A percentile compares a stretch with the other conserved stretches of the same genome.
These are phyloP conservation scores for Dispira parvispora DNA, from an alignment of 192 early-diverging fungal species.

Conservation along the genomic window DNA sequence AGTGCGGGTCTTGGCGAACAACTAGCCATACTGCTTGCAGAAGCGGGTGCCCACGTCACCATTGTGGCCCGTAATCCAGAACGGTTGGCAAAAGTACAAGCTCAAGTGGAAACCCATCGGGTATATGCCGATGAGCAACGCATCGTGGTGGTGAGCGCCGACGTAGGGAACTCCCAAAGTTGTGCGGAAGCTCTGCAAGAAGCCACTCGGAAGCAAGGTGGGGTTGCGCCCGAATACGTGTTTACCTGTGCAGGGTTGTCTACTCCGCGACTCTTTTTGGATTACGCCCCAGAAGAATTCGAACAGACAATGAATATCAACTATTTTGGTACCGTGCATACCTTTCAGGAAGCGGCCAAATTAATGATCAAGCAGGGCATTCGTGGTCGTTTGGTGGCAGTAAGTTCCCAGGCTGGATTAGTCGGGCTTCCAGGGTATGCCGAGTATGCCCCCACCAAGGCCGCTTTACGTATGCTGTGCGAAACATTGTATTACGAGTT, in stretches of 20 bases:
- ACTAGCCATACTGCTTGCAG: constrained; percentile 41
- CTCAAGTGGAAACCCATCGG: neutral
- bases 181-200: constrained; percentile 35
- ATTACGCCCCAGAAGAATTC: constrained; percentile 37
- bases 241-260: constrained; percentile 35
- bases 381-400: constrained; percentile 48
- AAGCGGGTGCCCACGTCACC: constrained; percentile 49
- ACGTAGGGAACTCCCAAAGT: constrained; percentile 35
- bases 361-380: constrained; percentile 39
- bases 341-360: constrained; percentile 41
- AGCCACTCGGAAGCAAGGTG: constrained; percentile 30
- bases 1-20: constrained; percentile 53
- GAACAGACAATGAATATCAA: constrained; percentile 41
- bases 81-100: constrained; percentile 14
- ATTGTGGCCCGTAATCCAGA: constrained; percentile 38
- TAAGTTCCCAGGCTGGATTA: constrained; percentile 48
- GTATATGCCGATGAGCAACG: neutral
- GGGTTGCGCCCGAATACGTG: constrained; percentile 34
- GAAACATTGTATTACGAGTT: constrained; percentile 52
- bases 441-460: constrained; percentile 52
- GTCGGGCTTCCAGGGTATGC: constrained; percentile 50
- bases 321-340: constrained; percentile 45
- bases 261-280: constrained; percentile 46
- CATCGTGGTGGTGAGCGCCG: constrained; percentile 38
- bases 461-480: constrained; percentile 51